Base-by-base conservation (phyloP, 257 asterid genomes). In the Solanum sparsipilum region DNA sequence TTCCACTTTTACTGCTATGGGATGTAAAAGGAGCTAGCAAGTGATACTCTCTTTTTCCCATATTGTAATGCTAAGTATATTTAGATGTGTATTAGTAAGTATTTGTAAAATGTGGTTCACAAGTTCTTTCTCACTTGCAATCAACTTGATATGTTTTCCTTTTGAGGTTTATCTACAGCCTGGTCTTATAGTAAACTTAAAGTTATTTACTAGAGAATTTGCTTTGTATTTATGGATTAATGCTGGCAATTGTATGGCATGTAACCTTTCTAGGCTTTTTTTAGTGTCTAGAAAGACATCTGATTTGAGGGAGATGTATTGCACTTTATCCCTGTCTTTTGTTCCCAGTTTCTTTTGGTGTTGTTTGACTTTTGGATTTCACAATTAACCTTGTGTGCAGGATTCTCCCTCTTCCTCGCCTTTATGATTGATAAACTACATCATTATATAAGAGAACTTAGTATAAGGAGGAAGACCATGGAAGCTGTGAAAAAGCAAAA, bases 391-490 rank as follows among this genome's bases (percentile, higher is more conserved):
- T 48, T 52, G 13, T 31, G 15, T 90, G 92, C 94, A 96, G 99
- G 98, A 84, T 95, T 94, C 89, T 90, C 91, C 23, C 96, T 96
- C 74, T 96, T 96, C 93, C 99, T 96, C 3, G 97, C 91, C 11
- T 90, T 96, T 78, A 94, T 95, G 97, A 92, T 96, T 27, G 98
- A 95, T 92, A 93, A 94, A 85, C 91, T 96, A 82, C 99, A 96
- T 91, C 95, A 96, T 84, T 96, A 95, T 68, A 95, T 95, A 76
- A 88, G 98, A 89, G 99, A 96, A 90, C 95, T 96, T 86, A 93
- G 98, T 58, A 78, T 94, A 5, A 90, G 98, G 90, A 91, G 99
- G 91, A 95, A 95, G 90, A 91, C 85, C 72, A 90, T 92, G 93
- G 99, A 95, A 88, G 93, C 93, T 34, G 92, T 90, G 84, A 96